Evolutionary conservation across 305 asterid genomes (phyloP).

Genomic region (Rubia occidens): DNA sequence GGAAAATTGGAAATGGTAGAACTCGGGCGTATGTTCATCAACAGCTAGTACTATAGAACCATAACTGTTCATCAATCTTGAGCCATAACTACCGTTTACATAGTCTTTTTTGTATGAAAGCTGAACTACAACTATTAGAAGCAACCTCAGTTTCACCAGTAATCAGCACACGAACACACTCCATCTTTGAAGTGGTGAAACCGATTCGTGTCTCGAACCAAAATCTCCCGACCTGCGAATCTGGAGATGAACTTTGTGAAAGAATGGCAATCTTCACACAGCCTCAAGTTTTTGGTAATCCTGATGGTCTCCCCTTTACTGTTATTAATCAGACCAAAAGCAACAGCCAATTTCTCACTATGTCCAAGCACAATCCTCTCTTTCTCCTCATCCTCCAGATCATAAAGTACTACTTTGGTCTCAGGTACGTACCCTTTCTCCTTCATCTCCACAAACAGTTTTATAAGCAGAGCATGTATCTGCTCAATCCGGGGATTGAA

Average conservation of each 20-base stretch:
- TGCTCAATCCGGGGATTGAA: constrained; percentile 70
- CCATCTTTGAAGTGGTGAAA: constrained; percentile 74
- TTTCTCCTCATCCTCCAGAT: constrained; percentile 62
- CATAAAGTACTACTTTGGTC: constrained; percentile 59
- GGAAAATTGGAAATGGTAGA: not conserved
- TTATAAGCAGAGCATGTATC: constrained; percentile 52
- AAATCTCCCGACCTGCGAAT: constrained; percentile 48
- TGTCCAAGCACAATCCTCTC: constrained; percentile 70
- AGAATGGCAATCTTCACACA: constrained; percentile 84
- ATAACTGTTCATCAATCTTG: no score
- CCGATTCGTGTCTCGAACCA: constrained; percentile 73
- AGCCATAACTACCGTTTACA: constrained; percentile 10
- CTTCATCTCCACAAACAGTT: constrained; percentile 63
- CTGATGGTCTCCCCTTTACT: constrained; percentile 67
- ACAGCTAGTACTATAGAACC: no score
- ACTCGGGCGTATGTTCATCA: no score
- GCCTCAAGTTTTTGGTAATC: constrained; percentile 75
- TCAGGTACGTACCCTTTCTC: constrained; percentile 68
- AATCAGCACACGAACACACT: constrained; percentile 74
- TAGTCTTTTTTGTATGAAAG: not conserved
- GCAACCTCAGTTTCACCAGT: constrained; percentile 40
- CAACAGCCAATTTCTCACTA: constrained; percentile 83
- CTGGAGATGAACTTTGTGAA: constrained; percentile 65
- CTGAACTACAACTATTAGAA: not conserved
- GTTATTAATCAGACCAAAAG: constrained; percentile 68